These are phyloP conservation scores for Penicillium sp. DNA, from an alignment of 2,329 filamentous ascomycete species.

Conservation along the genomic window DNA sequence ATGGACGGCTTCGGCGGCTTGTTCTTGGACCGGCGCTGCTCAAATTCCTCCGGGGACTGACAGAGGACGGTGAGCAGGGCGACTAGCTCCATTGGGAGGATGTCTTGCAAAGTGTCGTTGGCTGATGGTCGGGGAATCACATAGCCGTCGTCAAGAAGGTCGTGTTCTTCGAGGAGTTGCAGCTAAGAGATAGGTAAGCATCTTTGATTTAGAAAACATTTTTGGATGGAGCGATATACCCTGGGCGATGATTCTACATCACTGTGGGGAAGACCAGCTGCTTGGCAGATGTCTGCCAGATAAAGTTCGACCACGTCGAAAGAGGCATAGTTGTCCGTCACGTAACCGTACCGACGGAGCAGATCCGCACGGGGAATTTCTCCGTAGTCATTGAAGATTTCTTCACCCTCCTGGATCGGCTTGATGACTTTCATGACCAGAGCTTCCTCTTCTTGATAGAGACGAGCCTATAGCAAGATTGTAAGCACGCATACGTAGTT, in stretches of 20 bases:
- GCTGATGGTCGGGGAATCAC: conserved; percentile 48
- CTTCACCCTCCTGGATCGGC: conserved; percentile 63
- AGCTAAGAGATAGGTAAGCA: conserved; percentile 19
- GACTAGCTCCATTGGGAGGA: conserved; percentile 38
- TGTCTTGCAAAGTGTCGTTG: conserved; percentile 28
- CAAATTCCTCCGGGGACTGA: conserved; percentile 31
- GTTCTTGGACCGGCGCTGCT: conserved; percentile 31
- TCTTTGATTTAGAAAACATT: too few relatives aligned
- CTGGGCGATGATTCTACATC: conserved; percentile 30
- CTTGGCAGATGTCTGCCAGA: conserved; percentile 52
- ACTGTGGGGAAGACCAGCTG: conserved; percentile 30
- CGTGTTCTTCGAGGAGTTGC: conserved; percentile 57
- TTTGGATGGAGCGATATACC: too few relatives aligned
- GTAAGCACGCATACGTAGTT: conserved; percentile 1
- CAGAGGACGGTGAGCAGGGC: conserved; percentile 35
- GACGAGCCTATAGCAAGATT: conserved; percentile 44
- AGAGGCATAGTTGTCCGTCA: conserved; percentile 68
- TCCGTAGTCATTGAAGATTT: conserved; percentile 87
- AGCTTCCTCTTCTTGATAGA: conserved; percentile 55
- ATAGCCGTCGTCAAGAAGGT: conserved; percentile 67
- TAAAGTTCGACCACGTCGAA: conserved; percentile 81
- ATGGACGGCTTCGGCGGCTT: conserved; percentile 36
- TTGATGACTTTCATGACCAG: conserved; percentile 69
- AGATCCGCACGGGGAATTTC: conserved; percentile 77
- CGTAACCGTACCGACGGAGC: conserved; percentile 78